Conservation (phyloP, 257 asterid species). For the Solanum chilense region DNA sequence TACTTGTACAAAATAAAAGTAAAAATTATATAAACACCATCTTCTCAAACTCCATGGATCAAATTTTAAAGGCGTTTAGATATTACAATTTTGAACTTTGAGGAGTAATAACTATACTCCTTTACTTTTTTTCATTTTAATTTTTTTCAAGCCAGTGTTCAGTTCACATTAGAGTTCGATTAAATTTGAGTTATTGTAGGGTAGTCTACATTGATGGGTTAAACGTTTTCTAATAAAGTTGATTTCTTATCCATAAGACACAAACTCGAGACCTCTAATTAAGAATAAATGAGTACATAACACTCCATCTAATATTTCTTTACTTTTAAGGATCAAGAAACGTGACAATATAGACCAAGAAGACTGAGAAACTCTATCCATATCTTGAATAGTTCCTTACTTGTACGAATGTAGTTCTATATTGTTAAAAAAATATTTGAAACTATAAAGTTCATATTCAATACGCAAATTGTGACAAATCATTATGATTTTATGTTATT, state of each 20-base stretch:
- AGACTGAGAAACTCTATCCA: not conserved
- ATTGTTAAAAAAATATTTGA: too few species aligned
- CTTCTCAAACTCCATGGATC: not conserved
- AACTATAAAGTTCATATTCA: too few species aligned
- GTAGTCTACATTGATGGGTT: fast-evolving
- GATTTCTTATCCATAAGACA: fast-evolving
- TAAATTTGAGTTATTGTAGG: not conserved
- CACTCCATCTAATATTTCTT: not conserved
- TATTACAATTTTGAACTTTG: not conserved
- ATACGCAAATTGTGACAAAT: too few species aligned
- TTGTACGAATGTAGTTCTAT: not conserved
- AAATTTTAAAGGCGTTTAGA: not conserved
- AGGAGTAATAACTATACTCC: not conserved
- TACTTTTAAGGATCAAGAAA: not conserved
- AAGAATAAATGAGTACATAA: too few species aligned
- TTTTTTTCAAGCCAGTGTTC: fast-evolving
- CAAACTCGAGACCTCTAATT: fast-evolving
- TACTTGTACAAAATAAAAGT: too few species aligned
- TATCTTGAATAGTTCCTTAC: not conserved
- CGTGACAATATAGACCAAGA: not conserved
- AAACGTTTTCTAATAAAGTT: fast-evolving
- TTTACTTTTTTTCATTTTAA: not conserved
- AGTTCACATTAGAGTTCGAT: fast-evolving
- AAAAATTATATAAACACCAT: too few species aligned
- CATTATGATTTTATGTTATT: too few species aligned